A percentile compares a stretch with the other conserved stretches of the same genome.
Conservation (phyloP, 139 green algal genomes). For the Astrephomene gubernaculifera region DNA sequence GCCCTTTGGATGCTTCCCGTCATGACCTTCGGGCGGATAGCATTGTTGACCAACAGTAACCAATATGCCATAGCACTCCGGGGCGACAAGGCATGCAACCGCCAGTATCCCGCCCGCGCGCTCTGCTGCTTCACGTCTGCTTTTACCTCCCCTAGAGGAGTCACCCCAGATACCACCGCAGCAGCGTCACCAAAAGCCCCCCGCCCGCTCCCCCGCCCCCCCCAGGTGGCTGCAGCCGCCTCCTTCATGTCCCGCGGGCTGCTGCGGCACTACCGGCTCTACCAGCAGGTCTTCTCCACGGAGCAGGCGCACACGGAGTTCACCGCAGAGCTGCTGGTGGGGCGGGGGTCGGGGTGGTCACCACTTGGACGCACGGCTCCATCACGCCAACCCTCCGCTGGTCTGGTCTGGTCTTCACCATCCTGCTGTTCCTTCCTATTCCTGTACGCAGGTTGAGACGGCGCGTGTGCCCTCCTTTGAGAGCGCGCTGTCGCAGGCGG, state of each 20-base stretch:
- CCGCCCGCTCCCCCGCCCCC: background rate
- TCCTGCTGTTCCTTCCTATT: background rate
- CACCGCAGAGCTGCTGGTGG: slow-evolving; percentile 41
- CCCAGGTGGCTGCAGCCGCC: slow-evolving; percentile 34
- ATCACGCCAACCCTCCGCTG: too few relatives aligned
- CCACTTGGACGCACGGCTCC: too few relatives aligned
- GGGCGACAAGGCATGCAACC: too few relatives aligned
- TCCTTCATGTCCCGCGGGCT: slow-evolving; percentile 46
- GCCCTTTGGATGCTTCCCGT: too few relatives aligned
- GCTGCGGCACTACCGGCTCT: slow-evolving; percentile 54
- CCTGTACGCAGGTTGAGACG: slow-evolving; percentile 54
- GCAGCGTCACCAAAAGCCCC: too few relatives aligned
- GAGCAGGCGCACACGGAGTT: slow-evolving; percentile 51
- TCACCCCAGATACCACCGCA: too few relatives aligned
- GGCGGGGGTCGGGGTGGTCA: background rate
- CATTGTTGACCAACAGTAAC: too few relatives aligned
- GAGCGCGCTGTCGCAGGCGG: slow-evolving; percentile 32
- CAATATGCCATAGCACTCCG: too few relatives aligned
- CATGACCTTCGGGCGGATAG: too few relatives aligned
- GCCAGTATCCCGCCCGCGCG: too few relatives aligned
- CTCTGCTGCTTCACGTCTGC: too few relatives aligned
- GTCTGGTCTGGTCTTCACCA: background rate
- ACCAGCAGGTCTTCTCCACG: slow-evolving; percentile 38
- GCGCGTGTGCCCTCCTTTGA: slow-evolving; percentile 46
- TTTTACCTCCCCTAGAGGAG: too few relatives aligned